Evolutionary conservation across 2,329 filamentous ascomycete genomes (phyloP), one percentile per base, ranked within the genome.

Genomic region (Xylariaceae sp.): DNA sequence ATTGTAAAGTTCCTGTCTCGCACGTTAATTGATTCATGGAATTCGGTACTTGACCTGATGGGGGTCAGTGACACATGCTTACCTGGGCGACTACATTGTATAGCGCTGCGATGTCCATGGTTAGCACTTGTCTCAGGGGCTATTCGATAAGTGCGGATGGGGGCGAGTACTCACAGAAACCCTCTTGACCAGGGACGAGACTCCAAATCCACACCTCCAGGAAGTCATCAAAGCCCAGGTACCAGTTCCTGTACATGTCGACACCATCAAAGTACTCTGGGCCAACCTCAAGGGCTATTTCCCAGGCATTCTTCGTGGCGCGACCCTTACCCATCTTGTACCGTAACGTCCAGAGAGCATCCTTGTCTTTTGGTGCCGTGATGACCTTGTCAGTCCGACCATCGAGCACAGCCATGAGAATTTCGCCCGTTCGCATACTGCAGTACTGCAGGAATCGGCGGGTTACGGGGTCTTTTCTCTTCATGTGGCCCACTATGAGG

Each of bases 151-250:
- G 11, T 17, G 18, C 4, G 11, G 17, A 10, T 51, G 4, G 34
- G 35, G 49, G 35, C 15, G 6, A 15, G 23, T 37, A 52, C 50
- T 52, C 35, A 52, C 50, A 39, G 34, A 37, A 17, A 11, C 50
- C 50, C 7, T 39, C 35, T 18, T 60, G 39, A 7, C 64, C 68
- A 15, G 69, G 68, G 11, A 59, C 64, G 44, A 71, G 69, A 48
- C 71, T 66, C 70, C 70, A 72, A 35, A 72, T 60, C 65, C 69
- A 72, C 39, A 72, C 61, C 15, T 72, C 70, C 35, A 71, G 71
- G 53, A 66, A 69, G 15, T 66, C 64, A n/a, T 70, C 68, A 44
- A 71, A 71, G 9, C 63, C 64, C 7, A 72, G 60, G 37, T 62
- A 60, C 65, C 67, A 72, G 37, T 65, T 63, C 37, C 70, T 63